Base-by-base conservation (phyloP, 2,329 filamentous ascomycete genomes). In the Pyrenochaeta sp. region DNA sequence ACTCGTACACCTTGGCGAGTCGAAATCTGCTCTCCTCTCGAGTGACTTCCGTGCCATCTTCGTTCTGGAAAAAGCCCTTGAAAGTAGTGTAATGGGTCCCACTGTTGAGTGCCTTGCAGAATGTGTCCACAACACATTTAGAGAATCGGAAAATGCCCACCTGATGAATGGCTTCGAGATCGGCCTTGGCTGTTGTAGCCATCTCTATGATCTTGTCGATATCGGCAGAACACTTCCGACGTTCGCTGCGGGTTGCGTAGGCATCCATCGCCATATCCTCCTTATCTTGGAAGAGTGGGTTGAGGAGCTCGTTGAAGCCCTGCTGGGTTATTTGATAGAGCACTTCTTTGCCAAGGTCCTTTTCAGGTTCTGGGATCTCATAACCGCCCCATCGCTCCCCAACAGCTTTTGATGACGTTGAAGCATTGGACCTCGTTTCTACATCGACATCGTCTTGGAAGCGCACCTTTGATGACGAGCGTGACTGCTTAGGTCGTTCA, bases 261-360 rank as follows among this genome's bases (percentile, higher is more conserved):
- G 87, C 88, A 49, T 86, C 83, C 54, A 95, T 67, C 77, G 92
- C 88, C 15, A 91, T 74, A 58, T 93, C 88, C 74, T 98, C 94
- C 60, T 89, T 89, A 4, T 84, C 81, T 63, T 89, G 89, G 79
- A 99, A 99, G 0, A 99, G 82, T 1, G 87, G 84, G 68, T 98
- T 91, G 0, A 99, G 84, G 2, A 98, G 81, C 75, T 98, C 92
- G 68, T 98, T 97, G 78, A 97, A 91, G 0, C 92, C 90, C 74
- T 97, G 90, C 74, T 97, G 92, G 0, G 91, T 92, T 29, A 96
- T 87, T 72, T 97, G 91, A 68, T 96, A 97, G 1, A 98, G 79
- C 3, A 97, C 90, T 70, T 98, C 92, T 63, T 90, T 91, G 32
- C 91, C 92, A 5, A 91, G 87, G 72, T 97, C 92, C 54, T 84